These are phyloP conservation scores for Pachysandra terminalis DNA, from an alignment of 164 flowering plant genomes.

Conservation along the genomic window DNA sequence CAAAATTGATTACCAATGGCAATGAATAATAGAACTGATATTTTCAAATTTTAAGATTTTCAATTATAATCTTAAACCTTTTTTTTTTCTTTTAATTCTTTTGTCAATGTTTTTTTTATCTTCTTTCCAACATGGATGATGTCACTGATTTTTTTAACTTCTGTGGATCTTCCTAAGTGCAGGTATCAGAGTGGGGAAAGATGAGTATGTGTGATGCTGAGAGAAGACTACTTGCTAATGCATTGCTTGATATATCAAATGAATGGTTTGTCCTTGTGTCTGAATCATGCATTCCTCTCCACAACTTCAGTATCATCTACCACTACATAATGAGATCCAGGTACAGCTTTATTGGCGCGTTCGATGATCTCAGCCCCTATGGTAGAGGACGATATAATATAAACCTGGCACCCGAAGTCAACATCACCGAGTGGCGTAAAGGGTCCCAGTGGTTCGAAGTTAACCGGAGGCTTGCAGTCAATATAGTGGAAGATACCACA, in stretches of 20 bases:
- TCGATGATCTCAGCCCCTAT: slow-evolving; percentile 69
- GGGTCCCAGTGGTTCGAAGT: slow-evolving; percentile 96
- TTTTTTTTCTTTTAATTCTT: too few species aligned
- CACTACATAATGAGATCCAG: slow-evolving; percentile 55
- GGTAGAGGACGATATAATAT: slow-evolving; percentile 82
- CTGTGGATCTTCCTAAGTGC: slow-evolving; percentile 14
- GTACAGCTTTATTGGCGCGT: slow-evolving; percentile 69
- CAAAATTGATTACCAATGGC: neutral
- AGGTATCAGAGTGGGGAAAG: slow-evolving; percentile 83
- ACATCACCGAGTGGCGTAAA: slow-evolving; percentile 76
- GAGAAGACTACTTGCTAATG: slow-evolving; percentile 88
- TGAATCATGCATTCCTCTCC: slow-evolving; percentile 86
- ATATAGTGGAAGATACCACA: slow-evolving; percentile 47
- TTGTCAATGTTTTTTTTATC: too few species aligned
- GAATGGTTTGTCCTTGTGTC: slow-evolving; percentile 84
- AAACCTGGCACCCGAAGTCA: slow-evolving; percentile 68
- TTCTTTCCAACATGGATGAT: neutral
- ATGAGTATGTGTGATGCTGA: slow-evolving; percentile 98
- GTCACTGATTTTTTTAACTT: neutral
- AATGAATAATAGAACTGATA: too few species aligned
- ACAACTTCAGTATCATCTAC: slow-evolving; percentile 58
- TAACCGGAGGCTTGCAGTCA: slow-evolving; percentile 58
- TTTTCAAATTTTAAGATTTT: too few species aligned
- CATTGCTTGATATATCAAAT: slow-evolving; percentile 78
- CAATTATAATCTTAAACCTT: too few species aligned